phyloP scores from a whole-genome alignment of 805 yeast genomes.

The Zygoascus bituminiphila region DNA sequence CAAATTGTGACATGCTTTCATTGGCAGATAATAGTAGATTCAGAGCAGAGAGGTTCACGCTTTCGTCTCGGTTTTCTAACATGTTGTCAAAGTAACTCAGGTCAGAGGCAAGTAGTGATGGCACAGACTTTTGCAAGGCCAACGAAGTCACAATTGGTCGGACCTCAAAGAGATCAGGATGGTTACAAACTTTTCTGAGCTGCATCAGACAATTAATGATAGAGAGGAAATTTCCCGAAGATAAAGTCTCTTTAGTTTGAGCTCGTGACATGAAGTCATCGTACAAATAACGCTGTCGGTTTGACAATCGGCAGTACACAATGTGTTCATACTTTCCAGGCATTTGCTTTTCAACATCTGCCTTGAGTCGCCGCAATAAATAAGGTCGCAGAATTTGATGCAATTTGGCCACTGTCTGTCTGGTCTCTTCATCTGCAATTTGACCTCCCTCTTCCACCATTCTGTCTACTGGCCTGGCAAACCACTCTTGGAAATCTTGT shows the following conservation, averaged over 20 bases:
- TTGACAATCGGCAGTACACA: conserved; percentile 82
- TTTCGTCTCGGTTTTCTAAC: conserved; percentile 19
- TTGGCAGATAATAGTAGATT: conserved; percentile 49
- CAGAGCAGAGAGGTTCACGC: conserved; percentile 46
- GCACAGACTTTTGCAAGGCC: conserved; percentile 60
- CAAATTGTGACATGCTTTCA: conserved; percentile 37
- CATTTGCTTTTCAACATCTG: conserved; percentile 98
- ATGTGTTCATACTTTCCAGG: conserved; percentile 96
- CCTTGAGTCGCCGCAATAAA: conserved; percentile 79
- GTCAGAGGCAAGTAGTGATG: conserved; percentile 28
- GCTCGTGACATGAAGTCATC: conserved; percentile 98
- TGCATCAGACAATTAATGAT: conserved; percentile 98
- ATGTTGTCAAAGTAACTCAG: conserved; percentile 1
- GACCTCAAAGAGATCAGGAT: conserved; percentile 92
- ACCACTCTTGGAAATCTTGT: conserved; percentile 96
- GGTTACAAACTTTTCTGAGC: conserved; percentile 90
- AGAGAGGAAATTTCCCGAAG: conserved; percentile 88
- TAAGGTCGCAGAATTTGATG: conserved; percentile 95
- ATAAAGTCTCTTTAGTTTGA: conserved; percentile 85
- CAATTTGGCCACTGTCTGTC: conserved; percentile 73
- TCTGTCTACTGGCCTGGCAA: conserved; percentile 93
- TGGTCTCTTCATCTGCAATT: conserved; percentile 51
- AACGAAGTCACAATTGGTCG: conserved; percentile 90
- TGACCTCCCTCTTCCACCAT: conserved; percentile 77
- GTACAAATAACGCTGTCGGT: conserved; percentile 82